Conservation (phyloP, 176 grass and related monocot species). For the Carex littledalei region DNA sequence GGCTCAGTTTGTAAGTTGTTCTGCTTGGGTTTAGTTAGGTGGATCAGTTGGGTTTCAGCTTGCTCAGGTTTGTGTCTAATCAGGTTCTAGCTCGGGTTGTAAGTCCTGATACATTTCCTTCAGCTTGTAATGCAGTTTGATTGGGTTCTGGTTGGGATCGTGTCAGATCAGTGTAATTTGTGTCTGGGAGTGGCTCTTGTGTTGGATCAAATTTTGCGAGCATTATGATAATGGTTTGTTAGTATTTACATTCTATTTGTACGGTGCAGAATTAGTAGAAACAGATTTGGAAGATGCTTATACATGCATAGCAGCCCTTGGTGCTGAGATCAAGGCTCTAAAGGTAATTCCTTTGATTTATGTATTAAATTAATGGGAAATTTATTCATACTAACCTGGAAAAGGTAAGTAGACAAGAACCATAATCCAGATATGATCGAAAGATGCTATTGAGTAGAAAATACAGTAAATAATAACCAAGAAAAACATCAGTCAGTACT, state of each 20-base stretch:
- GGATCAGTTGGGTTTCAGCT: neutral
- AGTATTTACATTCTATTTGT: neutral
- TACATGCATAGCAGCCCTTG: constrained; percentile 8
- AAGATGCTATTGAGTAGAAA: neutral
- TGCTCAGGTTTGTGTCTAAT: neutral
- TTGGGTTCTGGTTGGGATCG: neutral
- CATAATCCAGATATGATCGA: neutral
- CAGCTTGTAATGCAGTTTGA: neutral
- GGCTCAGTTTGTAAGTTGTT: neutral
- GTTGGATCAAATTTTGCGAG: neutral
- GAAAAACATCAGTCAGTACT: neutral
- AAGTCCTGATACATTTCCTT: neutral
- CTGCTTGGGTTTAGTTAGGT: neutral
- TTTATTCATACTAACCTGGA: neutral
- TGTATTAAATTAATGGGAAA: neutral
- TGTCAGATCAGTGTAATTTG: neutral
- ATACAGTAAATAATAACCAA: neutral
- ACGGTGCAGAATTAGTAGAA: constrained; percentile 11
- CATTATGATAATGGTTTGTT: neutral
- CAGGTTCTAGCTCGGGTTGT: neutral
- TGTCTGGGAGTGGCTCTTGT: neutral
- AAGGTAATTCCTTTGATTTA: neutral
- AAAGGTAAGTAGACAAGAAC: neutral
- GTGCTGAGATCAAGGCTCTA: constrained; percentile 9
- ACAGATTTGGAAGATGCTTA: constrained; percentile 20